Evolutionary conservation across 2,329 filamentous ascomycete species (phyloP).

Genomic region (Trichophyton benhamiae): DNA sequence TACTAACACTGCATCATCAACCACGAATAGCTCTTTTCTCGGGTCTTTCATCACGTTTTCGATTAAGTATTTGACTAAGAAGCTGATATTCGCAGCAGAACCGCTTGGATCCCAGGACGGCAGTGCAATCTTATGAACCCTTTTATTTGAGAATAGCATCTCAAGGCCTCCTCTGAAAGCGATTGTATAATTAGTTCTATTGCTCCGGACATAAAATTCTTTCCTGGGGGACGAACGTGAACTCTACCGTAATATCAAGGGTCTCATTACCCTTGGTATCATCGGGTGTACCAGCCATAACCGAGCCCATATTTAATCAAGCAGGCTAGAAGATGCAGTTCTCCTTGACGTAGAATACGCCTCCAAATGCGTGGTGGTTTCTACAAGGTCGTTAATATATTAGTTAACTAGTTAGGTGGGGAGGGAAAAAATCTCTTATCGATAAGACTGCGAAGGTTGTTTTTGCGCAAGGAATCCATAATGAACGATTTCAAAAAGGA

Average conservation of each 20-base stretch:
- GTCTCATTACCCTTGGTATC: background rate
- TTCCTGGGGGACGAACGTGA: conserved; percentile 45
- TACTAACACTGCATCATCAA: conserved; percentile 76
- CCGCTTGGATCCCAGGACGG: conserved; percentile 51
- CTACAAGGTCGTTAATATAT: background rate
- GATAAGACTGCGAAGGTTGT: conserved; percentile 21
- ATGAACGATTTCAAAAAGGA: background rate
- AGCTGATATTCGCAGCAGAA: conserved; percentile 55
- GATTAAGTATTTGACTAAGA: conserved; percentile 68
- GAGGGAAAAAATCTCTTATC: conserved; percentile 22
- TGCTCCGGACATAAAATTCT: background rate
- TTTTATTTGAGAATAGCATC: conserved; percentile 78
- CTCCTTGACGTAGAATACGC: background rate
- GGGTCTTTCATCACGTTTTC: conserved; percentile 72
- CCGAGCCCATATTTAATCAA: background rate
- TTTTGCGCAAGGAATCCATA: background rate
- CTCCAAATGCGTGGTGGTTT: background rate
- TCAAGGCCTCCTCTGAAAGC: conserved; percentile 69
- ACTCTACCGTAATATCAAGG: conserved; percentile 53
- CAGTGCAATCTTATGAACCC: conserved; percentile 57
- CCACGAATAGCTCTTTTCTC: conserved; percentile 76
- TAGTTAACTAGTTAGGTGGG: background rate
- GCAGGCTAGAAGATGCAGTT: background rate
- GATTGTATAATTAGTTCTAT: background rate
- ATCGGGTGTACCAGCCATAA: conserved; percentile 26